Evolutionary conservation across 352 stramenopile species (phyloP), one percentile per base, ranked within the genome.

Genomic region (Pythium dissimile): DNA sequence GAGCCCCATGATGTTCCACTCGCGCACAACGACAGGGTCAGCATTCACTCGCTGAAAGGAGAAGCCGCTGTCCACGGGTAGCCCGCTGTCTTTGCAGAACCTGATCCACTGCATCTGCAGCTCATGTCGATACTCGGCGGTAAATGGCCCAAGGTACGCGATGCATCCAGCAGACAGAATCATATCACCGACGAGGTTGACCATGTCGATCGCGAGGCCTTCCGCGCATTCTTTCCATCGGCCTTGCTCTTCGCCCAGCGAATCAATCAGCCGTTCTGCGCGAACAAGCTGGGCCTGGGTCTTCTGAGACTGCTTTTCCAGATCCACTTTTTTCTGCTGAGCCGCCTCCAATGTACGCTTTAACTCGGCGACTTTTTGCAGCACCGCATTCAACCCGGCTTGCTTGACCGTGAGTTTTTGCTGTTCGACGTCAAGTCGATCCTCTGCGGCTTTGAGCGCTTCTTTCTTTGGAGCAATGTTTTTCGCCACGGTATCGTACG

Each of bases 391-490:
- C 4, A 97, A 67, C 2, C 83, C 86, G 2, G 81, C 75, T 65
- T 97, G 89, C 58, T 97, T 97, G 41, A 94, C 69, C 2, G 89
- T 64, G 0, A 98, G 78, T 42, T 92, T 86, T 27, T 73, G 71
- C 60, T 97, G 87, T 47, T 97, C 93, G 2, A 80, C 68, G 27
- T 80, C 84, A 0, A 98, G 81, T 1, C 90, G 79, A n/a, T 87
- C 69, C 54, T 98, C 88, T 0, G 93, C 92, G 15, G 79, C 71
- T 28, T 86, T 84, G 1, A 98, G 74, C 23, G 94, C 93, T 53
- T 94, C 84, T 51, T 96, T 95, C 67, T 98, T 98, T 0, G 93
- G 93, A 11, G 71, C 92, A 64, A 98, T 97, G 58, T 90, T 95
- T 62, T 97, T 97, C 23, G 88, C 91, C 26, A 98, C 91, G 3